Evolutionary conservation across 2,329 filamentous ascomycete species (phyloP).

Genomic region (Sphaerulina vaccinii): DNA sequence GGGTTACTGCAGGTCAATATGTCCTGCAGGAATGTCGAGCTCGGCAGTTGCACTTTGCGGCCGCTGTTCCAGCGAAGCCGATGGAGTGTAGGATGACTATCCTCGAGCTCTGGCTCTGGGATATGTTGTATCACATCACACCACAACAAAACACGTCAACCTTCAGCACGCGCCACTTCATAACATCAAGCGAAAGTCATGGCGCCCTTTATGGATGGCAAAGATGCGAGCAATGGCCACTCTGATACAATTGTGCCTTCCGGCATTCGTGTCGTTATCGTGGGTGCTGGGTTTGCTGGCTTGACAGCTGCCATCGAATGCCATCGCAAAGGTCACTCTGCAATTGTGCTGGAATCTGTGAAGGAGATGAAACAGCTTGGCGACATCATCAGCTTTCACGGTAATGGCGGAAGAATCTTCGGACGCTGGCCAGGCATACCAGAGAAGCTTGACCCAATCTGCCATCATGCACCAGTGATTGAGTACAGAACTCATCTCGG

Average conservation of each 20-base stretch:
- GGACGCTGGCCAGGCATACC: constrained; percentile 52
- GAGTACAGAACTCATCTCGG: constrained; percentile 35
- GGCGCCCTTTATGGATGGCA: not conserved
- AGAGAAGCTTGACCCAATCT: constrained; percentile 36
- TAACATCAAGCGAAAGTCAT: not conserved
- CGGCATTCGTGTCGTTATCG: constrained; percentile 56
- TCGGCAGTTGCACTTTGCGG: not conserved
- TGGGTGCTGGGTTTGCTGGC: constrained; percentile 59
- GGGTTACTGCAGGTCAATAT: not conserved
- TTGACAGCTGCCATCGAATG: constrained; percentile 64
- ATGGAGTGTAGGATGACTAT: constrained; percentile 6
- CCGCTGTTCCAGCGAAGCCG: constrained; percentile 5
- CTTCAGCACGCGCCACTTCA: not conserved
- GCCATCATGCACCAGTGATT: constrained; percentile 33
- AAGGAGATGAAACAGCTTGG: constrained; percentile 57
- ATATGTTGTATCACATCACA: not conserved
- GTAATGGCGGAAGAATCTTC: constrained; percentile 62
- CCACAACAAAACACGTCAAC: not conserved
- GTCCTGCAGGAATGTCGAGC: not conserved
- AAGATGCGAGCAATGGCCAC: not conserved
- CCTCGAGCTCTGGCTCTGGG: constrained; percentile 1
- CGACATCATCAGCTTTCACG: constrained; percentile 62
- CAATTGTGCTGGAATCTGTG: constrained; percentile 60
- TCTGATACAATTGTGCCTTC: constrained; percentile 31
- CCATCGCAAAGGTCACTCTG: constrained; percentile 59